phyloP scores from a whole-genome alignment of 1,284 basidiomycete species.

The Ustilago esculenta region DNA sequence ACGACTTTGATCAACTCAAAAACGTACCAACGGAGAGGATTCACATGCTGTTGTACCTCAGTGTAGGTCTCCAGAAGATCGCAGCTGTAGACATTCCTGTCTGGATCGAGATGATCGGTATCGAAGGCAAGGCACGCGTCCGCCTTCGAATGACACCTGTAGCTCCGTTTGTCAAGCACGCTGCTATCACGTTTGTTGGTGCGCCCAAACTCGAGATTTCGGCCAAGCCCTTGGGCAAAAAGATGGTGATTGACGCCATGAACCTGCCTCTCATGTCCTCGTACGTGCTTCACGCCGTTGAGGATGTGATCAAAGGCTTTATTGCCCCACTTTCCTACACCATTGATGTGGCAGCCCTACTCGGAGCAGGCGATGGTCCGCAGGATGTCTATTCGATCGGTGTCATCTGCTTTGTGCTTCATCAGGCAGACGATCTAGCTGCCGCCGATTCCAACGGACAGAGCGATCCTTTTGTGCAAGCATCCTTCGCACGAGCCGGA shows the following conservation, averaged over 20 bases:
- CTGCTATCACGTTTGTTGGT: conserved; percentile 58
- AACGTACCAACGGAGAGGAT: conserved; percentile 46
- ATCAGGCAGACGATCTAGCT: conserved; percentile 54
- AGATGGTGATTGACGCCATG: conserved; percentile 65
- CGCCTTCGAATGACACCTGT: conserved; percentile 58
- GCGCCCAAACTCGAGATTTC: conserved; percentile 60
- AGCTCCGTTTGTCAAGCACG: conserved; percentile 60
- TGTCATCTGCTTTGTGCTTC: conserved; percentile 55
- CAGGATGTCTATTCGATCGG: conserved; percentile 56
- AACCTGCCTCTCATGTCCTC: conserved; percentile 59
- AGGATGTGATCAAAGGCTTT: conserved; percentile 59
- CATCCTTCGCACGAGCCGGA: conserved; percentile 54
- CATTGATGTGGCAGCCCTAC: conserved; percentile 53
- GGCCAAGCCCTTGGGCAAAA: conserved; percentile 58
- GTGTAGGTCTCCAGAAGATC: conserved; percentile 61
- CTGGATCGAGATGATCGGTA: conserved; percentile 62
- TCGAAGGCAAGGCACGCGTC: conserved; percentile 61
- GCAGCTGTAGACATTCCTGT: conserved; percentile 61
- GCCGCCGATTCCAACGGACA: conserved; percentile 58
- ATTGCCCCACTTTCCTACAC: conserved; percentile 60
- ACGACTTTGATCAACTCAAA: conserved; percentile 25
- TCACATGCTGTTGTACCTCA: conserved; percentile 57
- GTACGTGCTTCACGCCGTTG: conserved; percentile 55
- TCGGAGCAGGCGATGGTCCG: conserved; percentile 57
- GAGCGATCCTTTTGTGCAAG: conserved; percentile 60